Evolutionary conservation across 352 stramenopile species (phyloP).

Genomic region (Globisporangium ultimum): DNA sequence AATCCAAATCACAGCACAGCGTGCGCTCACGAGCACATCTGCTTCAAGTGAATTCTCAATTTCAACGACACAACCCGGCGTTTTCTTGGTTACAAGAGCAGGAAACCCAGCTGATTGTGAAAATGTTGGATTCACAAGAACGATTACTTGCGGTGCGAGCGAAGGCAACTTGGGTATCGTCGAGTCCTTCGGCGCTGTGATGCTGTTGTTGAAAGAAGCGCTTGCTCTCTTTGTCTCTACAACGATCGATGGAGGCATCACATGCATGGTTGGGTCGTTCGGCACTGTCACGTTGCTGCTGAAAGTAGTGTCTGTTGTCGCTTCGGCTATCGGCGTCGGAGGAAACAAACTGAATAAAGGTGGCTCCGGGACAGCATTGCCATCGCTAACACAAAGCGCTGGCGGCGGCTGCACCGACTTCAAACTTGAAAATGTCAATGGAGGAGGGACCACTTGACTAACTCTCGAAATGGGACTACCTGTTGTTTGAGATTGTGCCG

Average conservation of each 20-base stretch:
- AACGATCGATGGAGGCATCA: background rate
- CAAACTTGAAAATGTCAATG: background rate
- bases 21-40: conserved; percentile 42
- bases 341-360: conserved; percentile 24
- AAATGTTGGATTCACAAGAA: conserved; percentile 33
- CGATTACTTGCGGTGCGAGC: conserved; percentile 6
- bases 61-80: conserved; percentile 18
- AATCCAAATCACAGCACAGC: conserved; percentile 25
- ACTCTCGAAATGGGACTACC: background rate
- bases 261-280: too few species aligned
- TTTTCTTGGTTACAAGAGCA: conserved; percentile 17
- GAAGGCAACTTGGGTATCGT: background rate
- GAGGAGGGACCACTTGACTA: background rate
- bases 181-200: background rate
- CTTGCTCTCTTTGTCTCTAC: background rate
- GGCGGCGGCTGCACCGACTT: background rate
- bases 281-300: background rate
- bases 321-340: background rate
- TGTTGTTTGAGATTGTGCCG: background rate
- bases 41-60: conserved; percentile 45
- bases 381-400: background rate
- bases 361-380: conserved; percentile 12
- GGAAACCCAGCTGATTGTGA: conserved; percentile 22
- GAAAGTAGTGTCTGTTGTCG: background rate
- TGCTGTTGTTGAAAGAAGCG: background rate